phyloP scores from a whole-genome alignment of 2,329 filamentous ascomycete genomes.

The Fusarium staphyleae region DNA sequence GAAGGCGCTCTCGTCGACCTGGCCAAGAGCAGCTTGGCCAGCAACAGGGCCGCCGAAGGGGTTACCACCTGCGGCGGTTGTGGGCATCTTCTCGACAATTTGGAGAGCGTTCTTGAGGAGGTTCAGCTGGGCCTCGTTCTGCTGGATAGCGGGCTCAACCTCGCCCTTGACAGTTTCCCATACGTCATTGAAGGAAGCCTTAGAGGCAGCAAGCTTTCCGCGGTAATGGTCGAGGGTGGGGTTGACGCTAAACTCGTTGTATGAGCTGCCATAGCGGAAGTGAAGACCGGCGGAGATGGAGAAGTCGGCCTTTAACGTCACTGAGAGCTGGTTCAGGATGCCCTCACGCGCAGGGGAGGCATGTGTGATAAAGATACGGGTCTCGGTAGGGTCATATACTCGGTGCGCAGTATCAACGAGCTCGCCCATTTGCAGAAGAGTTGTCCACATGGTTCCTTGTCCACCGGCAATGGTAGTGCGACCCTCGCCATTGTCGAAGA shows the following conservation, averaged over 20 bases:
- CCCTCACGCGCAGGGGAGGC: slow-evolving; percentile 96
- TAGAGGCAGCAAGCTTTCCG: slow-evolving; percentile 96
- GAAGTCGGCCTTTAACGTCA: slow-evolving; percentile 97
- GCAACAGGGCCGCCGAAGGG: slow-evolving; percentile 89
- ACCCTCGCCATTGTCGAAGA: slow-evolving; percentile 98
- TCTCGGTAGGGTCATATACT: slow-evolving; percentile 98
- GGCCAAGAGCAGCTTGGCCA: slow-evolving; percentile 75
- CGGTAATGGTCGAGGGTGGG: slow-evolving; percentile 98
- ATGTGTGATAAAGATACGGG: slow-evolving; percentile 94
- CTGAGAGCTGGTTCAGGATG: slow-evolving; percentile 95
- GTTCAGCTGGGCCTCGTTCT: slow-evolving; percentile 93
- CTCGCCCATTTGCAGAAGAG: slow-evolving; percentile 96
- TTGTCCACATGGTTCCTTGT: slow-evolving; percentile 99
- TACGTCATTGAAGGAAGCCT: slow-evolving; percentile 98
- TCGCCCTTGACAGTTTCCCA: slow-evolving; percentile 99
- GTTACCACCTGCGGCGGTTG: slow-evolving; percentile 92
- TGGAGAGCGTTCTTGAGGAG: slow-evolving; percentile 89
- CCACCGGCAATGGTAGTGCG: slow-evolving; percentile 97
- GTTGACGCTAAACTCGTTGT: slow-evolving; percentile 99
- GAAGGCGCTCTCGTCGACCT: slow-evolving; percentile 98
- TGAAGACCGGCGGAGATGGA: slow-evolving; percentile 97
- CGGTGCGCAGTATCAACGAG: slow-evolving; percentile 97
- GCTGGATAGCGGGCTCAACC: slow-evolving; percentile 90
- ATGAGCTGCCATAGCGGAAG: slow-evolving; percentile 98
- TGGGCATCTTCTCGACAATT: slow-evolving; percentile 98